phyloP scores from a whole-genome alignment of 2,329 filamentous ascomycete genomes.

The Claviceps maximensis region DNA sequence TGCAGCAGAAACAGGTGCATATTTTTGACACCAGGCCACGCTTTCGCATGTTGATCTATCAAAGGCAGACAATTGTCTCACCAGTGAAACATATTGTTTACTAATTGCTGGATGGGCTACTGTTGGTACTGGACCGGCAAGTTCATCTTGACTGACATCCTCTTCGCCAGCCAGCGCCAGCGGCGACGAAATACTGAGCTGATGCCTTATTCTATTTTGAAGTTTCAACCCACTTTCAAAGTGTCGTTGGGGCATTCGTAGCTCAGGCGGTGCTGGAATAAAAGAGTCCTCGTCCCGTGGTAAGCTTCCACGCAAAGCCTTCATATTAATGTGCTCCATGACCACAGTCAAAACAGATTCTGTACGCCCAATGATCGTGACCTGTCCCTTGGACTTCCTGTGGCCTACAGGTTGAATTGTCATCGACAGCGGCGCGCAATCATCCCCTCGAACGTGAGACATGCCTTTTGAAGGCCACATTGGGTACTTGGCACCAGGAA shows the following conservation, averaged over 20 bases:
- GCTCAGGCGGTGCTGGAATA: conserved; percentile 29
- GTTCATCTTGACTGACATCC: conserved; percentile 23
- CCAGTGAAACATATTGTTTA: conserved; percentile 46
- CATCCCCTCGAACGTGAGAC: conserved; percentile 45
- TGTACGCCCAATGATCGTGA: conserved; percentile 23
- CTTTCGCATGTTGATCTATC: conserved; percentile 66
- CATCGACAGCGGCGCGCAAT: not conserved
- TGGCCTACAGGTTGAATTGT: not conserved
- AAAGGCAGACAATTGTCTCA: conserved; percentile 57
- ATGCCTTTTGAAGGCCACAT: conserved; percentile 59
- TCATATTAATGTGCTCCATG: conserved; percentile 14
- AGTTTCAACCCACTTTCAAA: conserved; percentile 46
- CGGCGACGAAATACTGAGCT: conserved; percentile 26
- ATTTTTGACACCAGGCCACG: conserved; percentile 69
- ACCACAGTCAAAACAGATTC: conserved; percentile 31
- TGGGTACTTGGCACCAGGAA: conserved; percentile 53
- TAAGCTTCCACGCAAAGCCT: conserved; percentile 15
- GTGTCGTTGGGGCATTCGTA: conserved; percentile 41
- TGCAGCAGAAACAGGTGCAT: conserved; percentile 54
- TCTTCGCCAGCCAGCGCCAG: conserved; percentile 5
- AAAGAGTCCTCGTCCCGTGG: conserved; percentile 25
- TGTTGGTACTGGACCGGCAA: conserved; percentile 10
- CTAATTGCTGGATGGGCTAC: conserved; percentile 43
- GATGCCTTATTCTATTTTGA: conserved; percentile 31
- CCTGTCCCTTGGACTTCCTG: conserved; percentile 38